Base-by-base conservation (phyloP, 345 rosid species). In the Lepidium sativum region DNA sequence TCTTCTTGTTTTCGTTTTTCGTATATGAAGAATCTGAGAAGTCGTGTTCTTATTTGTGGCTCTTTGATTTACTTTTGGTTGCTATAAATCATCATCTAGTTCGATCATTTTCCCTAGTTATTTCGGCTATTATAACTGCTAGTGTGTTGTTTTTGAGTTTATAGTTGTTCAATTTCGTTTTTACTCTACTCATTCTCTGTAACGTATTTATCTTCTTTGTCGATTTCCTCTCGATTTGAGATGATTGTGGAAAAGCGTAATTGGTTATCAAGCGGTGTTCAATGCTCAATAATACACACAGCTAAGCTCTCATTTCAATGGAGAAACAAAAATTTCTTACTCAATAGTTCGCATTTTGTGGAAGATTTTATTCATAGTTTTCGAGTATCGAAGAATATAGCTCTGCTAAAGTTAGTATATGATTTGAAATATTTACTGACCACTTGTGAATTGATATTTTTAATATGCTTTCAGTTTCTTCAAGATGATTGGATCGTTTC, bases 401-500 rank as follows among this genome's bases (percentile, higher is more conserved):
- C 5, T 57, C 6, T 27, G 25, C 45, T 17, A 18, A 33, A n/a
- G 11, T 50, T 42, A 15, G 10, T 18, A 14, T 15, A n/a, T n/a
- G 14, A n/a, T 16, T 54, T 35, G 27, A 4, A 2, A 35, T 25
- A 23, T 56, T 15, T 21, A 29, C 45, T 38, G 40, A 56, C 31
- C 33, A 54, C 8, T 48, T 32, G 10, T 39, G 32, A 39, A n/a
- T 15, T 58, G 32, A 55, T 68, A 6, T 2, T 25, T 32, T 3
- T 14, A 11, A 2, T 20, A 27, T 9, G 14, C 6, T 51, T 54
- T 11, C 42, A 74, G 79, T 23, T 42, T 64, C 17, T 29, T 54
- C 72, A 64, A 71, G 51, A 82, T 82, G 86, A 75, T 82, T 57
- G 86, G 86, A 67, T 79, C 86, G 43, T 82, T 82, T 72, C 83